These are phyloP conservation scores for Epichloe sp. DNA, from an alignment of 2,329 filamentous ascomycete species.

Conservation along the genomic window DNA sequence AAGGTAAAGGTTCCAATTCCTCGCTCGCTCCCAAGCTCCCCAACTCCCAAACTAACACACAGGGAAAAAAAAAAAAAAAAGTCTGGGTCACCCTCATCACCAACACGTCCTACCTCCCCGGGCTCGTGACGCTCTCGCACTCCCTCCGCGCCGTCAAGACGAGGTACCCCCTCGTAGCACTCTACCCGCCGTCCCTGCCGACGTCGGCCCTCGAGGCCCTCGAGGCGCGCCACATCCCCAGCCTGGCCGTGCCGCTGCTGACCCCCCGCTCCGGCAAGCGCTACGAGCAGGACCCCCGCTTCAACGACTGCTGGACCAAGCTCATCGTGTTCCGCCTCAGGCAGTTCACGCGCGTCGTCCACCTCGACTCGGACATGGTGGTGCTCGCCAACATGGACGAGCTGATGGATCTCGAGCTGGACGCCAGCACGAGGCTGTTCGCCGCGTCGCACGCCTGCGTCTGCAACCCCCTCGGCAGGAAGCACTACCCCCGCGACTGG, in stretches of 20 bases:
- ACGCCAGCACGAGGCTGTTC: conserved; percentile 41
- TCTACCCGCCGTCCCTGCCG: conserved; percentile 72
- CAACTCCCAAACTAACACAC: background rate
- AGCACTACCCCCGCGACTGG: conserved; percentile 68
- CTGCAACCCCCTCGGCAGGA: conserved; percentile 67
- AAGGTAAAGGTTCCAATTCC: background rate
- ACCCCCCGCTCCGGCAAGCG: conserved; percentile 55
- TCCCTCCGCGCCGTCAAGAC: conserved; percentile 54
- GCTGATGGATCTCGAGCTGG: conserved; percentile 70
- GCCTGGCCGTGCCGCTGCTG: conserved; percentile 59
- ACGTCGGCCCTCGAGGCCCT: conserved; percentile 55
- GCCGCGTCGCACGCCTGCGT: conserved; percentile 75
- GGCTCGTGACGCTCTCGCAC: conserved; percentile 69
- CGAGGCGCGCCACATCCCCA: conserved; percentile 52
- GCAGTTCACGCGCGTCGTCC: conserved; percentile 68
- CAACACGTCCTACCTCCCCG: conserved; percentile 68
- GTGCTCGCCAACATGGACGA: conserved; percentile 80
- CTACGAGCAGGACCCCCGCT: conserved; percentile 66
- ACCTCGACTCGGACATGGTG: conserved; percentile 83
- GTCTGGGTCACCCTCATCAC: conserved; percentile 86
- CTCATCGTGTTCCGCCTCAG: conserved; percentile 63
- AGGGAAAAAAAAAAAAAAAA: conserved; percentile 18
- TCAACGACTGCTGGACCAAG: conserved; percentile 87
- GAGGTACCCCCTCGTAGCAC: conserved; percentile 65
- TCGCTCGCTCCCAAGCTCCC: background rate